phyloP scores from a whole-genome alignment of 202 grass and related monocot genomes.

The Musa balbisiana region DNA sequence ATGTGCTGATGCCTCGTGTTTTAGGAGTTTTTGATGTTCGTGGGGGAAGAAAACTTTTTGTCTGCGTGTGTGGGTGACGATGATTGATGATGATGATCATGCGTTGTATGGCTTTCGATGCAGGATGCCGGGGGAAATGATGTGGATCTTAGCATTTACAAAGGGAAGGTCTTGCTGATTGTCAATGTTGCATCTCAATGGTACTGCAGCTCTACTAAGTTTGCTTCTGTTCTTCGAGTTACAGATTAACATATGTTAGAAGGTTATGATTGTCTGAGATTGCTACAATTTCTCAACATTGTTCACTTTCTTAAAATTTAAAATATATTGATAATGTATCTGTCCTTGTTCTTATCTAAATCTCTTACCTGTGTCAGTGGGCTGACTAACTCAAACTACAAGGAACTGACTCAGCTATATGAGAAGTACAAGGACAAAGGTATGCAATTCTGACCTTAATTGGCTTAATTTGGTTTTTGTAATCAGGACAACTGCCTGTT shows the following conservation, averaged over 20 bases:
- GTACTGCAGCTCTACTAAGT: slow-evolving; percentile 28
- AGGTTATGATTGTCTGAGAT: not conserved
- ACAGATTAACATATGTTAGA: not conserved
- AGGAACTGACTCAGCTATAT: slow-evolving; percentile 59
- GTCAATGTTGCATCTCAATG: slow-evolving; percentile 97
- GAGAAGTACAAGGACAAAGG: slow-evolving; percentile 91
- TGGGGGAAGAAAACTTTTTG: not conserved
- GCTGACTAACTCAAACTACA: slow-evolving; percentile 90
- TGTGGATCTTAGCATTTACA: slow-evolving; percentile 79
- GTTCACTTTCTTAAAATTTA: no score
- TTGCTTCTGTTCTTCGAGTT: slow-evolving; percentile 7
- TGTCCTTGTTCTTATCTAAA: not conserved
- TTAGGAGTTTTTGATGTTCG: not conserved
- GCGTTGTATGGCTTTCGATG: slow-evolving; percentile 5
- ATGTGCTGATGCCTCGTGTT: not conserved
- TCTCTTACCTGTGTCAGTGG: slow-evolving; percentile 37
- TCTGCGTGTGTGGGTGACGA: not conserved
- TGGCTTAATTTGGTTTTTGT: no score
- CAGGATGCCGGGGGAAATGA: slow-evolving; percentile 85
- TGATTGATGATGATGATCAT: not conserved
- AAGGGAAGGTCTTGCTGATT: slow-evolving; percentile 81
- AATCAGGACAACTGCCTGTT: no score
- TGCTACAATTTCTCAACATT: no score
- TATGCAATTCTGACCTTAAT: not conserved
- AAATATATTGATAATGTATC: not conserved